phyloP scores from a whole-genome alignment of 306 rosid species.

The Vicia villosa region DNA sequence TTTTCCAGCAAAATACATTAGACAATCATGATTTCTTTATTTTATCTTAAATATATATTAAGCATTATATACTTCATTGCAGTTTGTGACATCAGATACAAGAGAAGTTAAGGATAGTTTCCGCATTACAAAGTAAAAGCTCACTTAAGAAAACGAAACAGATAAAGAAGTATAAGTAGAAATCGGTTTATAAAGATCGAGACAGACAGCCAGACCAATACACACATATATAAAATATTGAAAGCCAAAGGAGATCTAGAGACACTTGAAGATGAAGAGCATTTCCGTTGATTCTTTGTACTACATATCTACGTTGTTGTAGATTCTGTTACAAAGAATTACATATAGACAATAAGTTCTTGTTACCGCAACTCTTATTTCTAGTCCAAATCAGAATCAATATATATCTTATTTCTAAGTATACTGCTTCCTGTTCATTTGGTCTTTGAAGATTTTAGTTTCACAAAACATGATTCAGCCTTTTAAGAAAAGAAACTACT shows the following conservation, averaged over 20 bases:
- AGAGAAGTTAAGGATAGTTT: constrained; percentile 60
- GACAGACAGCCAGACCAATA: neutral
- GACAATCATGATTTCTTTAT: too few relatives aligned
- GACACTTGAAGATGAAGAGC: neutral
- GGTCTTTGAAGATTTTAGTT: too few relatives aligned
- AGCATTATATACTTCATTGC: constrained; percentile 24
- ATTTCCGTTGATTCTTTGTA: neutral
- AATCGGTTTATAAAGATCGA: neutral
- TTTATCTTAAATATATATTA: too few relatives aligned
- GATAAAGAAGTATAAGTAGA: neutral
- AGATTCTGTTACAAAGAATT: neutral
- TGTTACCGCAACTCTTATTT: neutral
- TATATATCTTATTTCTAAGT: too few relatives aligned
- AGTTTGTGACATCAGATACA: constrained; percentile 64
- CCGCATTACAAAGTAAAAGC: constrained; percentile 55
- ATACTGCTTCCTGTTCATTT: too few relatives aligned
- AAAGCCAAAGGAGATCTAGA: constrained; percentile 15
- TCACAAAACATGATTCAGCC: too few relatives aligned
- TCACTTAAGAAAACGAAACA: neutral
- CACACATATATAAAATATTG: neutral
- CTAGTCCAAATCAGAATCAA: too few relatives aligned
- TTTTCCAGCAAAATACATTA: neutral
- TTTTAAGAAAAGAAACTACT: too few relatives aligned
- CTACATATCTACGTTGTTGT: neutral
- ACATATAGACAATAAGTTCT: neutral